A percentile compares a stretch with the other conserved stretches of the same genome.
phyloP scores from a whole-genome alignment of 352 stramenopile species.

The Thraustotheca clavata region DNA sequence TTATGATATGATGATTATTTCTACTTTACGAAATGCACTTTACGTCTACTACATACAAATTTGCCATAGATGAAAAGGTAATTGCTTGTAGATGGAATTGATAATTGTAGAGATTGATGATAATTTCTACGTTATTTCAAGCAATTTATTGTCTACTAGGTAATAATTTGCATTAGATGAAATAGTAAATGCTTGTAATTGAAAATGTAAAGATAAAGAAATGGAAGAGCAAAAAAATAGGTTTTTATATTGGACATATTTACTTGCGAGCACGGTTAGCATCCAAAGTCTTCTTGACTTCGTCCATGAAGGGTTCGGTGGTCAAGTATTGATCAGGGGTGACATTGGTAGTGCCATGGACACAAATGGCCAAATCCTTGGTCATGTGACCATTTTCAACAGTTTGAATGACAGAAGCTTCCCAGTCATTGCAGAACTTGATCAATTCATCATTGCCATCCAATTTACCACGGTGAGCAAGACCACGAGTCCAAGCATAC shows the following conservation, averaged over 20 bases:
- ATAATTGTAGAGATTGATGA: no score
- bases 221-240: neutral
- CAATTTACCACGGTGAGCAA: constrained; percentile 77
- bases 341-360: constrained; percentile 57
- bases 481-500: constrained; percentile 81
- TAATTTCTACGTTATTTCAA: no score
- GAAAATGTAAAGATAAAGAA: neutral
- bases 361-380: constrained; percentile 79
- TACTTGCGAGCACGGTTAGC: constrained; percentile 27
- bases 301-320: constrained; percentile 83
- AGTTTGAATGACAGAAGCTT: constrained; percentile 64
- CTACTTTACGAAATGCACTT: neutral
- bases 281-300: constrained; percentile 73
- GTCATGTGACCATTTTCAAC: constrained; percentile 83
- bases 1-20: neutral
- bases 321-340: constrained; percentile 76
- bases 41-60: no score
- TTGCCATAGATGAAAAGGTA: no score
- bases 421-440: constrained; percentile 63
- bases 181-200: no score
- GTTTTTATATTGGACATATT: neutral
- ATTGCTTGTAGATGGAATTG: no score
- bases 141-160: no score
- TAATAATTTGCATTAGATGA: no score
- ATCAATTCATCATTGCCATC: constrained; percentile 71